A percentile compares a stretch with the other conserved stretches of the same genome.
These are phyloP conservation scores for Tricholoma furcatifolium DNA, from an alignment of 768 basidiomycete genomes.

Conservation along the genomic window DNA sequence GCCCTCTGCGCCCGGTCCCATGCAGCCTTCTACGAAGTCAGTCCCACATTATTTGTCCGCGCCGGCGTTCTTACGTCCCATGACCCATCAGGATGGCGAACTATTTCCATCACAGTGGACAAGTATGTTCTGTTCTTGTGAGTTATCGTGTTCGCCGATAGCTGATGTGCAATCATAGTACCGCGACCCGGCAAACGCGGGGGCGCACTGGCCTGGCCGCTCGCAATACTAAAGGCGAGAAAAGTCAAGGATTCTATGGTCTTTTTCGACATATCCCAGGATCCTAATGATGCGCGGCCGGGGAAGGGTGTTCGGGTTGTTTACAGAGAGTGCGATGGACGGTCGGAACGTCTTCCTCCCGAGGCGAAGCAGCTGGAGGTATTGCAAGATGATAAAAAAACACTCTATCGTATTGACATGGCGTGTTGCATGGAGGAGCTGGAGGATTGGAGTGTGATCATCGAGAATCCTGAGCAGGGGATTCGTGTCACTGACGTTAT, in stretches of 20 bases:
- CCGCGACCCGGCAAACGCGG: conserved; percentile 11
- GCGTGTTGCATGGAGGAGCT: conserved; percentile 37
- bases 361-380: conserved; percentile 38
- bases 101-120: neutral
- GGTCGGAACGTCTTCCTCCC: conserved; percentile 24
- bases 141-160: neutral
- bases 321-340: neutral
- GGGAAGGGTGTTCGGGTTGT: conserved; percentile 6
- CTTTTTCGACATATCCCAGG: conserved; percentile 10
- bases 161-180: conserved; percentile 3
- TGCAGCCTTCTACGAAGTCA: too few relatives aligned
- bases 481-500: conserved; percentile 60
- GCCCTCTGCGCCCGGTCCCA: too few relatives aligned
- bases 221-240: neutral
- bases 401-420: conserved; percentile 38
- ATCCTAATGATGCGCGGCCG: neutral
- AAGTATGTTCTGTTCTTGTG: neutral
- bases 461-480: conserved; percentile 38
- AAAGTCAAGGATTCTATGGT: conserved; percentile 2
- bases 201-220: conserved; percentile 16
- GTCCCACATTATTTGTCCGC: neutral
- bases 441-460: conserved; percentile 38
- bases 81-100: neutral
- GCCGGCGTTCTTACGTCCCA: neutral
- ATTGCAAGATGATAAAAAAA: neutral